These are phyloP conservation scores for Zasmidium cellare DNA, from an alignment of 2,329 filamentous ascomycete genomes.

Conservation along the genomic window DNA sequence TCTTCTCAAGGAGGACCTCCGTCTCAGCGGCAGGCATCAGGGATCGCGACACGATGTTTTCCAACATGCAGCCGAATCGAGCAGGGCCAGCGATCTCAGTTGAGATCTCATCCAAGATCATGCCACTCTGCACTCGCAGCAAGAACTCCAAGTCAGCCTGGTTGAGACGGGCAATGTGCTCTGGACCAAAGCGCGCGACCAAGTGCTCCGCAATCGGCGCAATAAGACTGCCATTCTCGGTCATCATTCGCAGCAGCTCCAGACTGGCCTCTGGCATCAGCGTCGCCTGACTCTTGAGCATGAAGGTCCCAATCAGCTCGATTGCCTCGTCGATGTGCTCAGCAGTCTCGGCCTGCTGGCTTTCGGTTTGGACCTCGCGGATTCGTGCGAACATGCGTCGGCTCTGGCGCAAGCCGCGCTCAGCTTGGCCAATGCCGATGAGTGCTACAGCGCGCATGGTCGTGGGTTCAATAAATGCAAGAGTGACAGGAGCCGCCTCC, in stretches of 20 bases:
- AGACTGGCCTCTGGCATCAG: conserved; percentile 57
- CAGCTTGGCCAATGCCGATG: conserved; percentile 79
- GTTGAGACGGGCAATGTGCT: conserved; percentile 58
- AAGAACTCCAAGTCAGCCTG: conserved; percentile 57
- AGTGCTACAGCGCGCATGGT: conserved; percentile 89
- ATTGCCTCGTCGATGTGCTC: conserved; percentile 87
- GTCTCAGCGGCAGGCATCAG: conserved; percentile 58
- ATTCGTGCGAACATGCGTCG: conserved; percentile 87
- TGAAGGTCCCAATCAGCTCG: conserved; percentile 64
- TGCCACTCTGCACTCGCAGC: conserved; percentile 59
- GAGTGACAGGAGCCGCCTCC: conserved; percentile 59
- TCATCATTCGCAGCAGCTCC: conserved; percentile 63
- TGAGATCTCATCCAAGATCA: conserved; percentile 46
- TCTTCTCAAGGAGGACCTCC: conserved; percentile 58
- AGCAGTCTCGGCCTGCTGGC: conserved; percentile 55
- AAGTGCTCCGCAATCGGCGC: conserved; percentile 61
- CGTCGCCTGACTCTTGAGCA: conserved; percentile 53
- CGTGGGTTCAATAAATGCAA: conserved; percentile 78
- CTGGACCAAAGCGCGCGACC: conserved; percentile 60
- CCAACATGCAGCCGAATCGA: conserved; percentile 63
- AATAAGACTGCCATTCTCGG: conserved; percentile 64
- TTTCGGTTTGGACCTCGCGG: conserved; percentile 58
- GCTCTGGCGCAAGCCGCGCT: conserved; percentile 76
- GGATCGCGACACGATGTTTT: conserved; percentile 55
- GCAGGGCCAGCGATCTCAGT: conserved; percentile 59